These are phyloP conservation scores for Ammopiptanthus mongolicus DNA, from an alignment of 306 rosid species.

Conservation along the genomic window DNA sequence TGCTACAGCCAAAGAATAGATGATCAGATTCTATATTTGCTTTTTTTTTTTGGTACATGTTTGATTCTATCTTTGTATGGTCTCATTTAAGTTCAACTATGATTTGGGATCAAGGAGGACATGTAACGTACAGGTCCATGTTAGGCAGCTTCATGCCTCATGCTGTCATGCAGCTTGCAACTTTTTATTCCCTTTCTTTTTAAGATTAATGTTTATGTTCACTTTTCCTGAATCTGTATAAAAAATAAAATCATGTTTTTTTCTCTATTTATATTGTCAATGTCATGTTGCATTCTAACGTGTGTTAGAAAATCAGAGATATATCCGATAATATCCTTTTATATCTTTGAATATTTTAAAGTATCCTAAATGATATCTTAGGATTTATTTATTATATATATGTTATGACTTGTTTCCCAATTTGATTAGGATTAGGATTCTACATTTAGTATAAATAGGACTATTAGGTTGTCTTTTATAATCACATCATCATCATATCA, in stretches of 20 bases:
- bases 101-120: neutral
- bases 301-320: no score
- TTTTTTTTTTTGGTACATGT: no score
- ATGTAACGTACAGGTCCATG: neutral
- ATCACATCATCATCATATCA: no score
- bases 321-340: no score
- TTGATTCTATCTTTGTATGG: neutral
- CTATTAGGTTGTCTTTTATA: no score
- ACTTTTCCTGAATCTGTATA: neutral
- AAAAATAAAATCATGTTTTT: neutral
- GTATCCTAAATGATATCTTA: no score
- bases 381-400: no score
- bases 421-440: no score
- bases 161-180: neutral
- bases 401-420: no score
- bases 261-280: neutral
- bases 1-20: constrained; percentile 41
- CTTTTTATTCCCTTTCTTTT: neutral
- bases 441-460: no score
- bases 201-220: neutral
- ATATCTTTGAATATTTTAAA: no score
- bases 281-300: no score
- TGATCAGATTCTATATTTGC: neutral
- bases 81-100: neutral
- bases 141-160: neutral